Evolutionary conservation across 768 basidiomycete genomes (phyloP), one percentile per base, ranked within the genome.

Genomic region (Thelephora aurantiotincta): DNA sequence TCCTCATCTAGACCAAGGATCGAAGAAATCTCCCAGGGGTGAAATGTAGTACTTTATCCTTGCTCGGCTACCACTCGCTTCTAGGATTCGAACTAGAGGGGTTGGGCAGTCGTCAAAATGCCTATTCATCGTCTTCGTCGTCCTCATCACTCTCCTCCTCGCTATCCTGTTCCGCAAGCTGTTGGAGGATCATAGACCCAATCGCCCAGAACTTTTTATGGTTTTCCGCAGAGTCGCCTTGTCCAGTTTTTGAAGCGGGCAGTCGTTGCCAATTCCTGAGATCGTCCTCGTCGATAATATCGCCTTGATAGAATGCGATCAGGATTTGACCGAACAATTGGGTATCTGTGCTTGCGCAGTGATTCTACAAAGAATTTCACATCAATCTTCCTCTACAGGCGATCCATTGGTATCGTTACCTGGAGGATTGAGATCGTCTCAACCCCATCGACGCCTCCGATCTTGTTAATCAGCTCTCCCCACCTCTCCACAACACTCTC

Each of bases 201-300:
- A 89, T 68, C 48, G 68, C 59, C 86, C 87, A 80, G 58, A 78
- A 78, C 58, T 74, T 81, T 58, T 70, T 68, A 46, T 82, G 57
- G 54, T 79, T 81, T 47, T 80, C 82, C 30, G 61, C 44, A 34
- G 68, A 57, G 18, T 55, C 51, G 3, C 66, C 68, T 11, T 63
- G 51, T 45, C 67, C 68, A 30, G 73, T 84, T 58, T 69, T 72
- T 23, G 79, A 75, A 43, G 58, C 65, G 19, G 75, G 71, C 44
- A 65, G 69, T 46, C 61, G 67, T 62, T 92, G 81, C 94, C 94
- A 99, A 44, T 67, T 70, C n/a, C 87, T 77, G 53, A 97, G 82
- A 53, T 90, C 82, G 45, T 89, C 84, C 57, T 92, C 91, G 44
- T 87, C 86, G 2, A 96, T 80, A 41, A 96, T 75, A 60, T 99